Evolutionary conservation across 305 asterid genomes (phyloP).

Genomic region (Fraxinus paxiana): DNA sequence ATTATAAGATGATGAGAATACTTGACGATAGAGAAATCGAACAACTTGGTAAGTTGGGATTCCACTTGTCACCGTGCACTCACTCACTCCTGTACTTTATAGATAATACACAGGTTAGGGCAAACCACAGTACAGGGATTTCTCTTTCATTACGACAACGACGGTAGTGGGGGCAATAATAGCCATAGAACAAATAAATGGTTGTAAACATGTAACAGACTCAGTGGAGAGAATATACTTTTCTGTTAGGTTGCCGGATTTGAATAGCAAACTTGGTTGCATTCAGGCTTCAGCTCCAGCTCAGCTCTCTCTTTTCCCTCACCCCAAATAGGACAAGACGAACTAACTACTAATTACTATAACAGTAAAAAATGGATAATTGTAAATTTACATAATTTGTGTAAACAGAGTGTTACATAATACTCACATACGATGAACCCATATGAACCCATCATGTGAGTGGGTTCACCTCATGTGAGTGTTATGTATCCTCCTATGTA

Average conservation of each 20-base stretch:
- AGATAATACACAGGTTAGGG: neutral
- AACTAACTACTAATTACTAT: neutral
- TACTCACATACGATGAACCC: no score
- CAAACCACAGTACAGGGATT: neutral
- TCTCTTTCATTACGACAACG: neutral
- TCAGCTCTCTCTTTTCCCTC: neutral
- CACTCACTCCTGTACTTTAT: neutral
- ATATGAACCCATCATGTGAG: no score
- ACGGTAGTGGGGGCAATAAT: neutral
- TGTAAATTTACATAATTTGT: no score
- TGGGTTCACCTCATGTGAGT: no score
- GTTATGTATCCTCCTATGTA: no score
- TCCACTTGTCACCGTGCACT: neutral
- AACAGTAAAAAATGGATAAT: no score
- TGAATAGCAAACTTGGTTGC: neutral
- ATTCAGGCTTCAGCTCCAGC: neutral
- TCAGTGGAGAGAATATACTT: neutral
- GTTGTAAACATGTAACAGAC: neutral
- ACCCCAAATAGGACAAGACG: neutral
- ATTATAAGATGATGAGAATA: conserved; percentile 6
- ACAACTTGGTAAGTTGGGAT: neutral
- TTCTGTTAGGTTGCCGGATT: neutral
- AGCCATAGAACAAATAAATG: neutral
- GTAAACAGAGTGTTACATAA: no score
- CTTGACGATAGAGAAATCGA: conserved; percentile 17